Base-by-base conservation (phyloP, 306 rosid genomes). In the Gillenia trifoliata region DNA sequence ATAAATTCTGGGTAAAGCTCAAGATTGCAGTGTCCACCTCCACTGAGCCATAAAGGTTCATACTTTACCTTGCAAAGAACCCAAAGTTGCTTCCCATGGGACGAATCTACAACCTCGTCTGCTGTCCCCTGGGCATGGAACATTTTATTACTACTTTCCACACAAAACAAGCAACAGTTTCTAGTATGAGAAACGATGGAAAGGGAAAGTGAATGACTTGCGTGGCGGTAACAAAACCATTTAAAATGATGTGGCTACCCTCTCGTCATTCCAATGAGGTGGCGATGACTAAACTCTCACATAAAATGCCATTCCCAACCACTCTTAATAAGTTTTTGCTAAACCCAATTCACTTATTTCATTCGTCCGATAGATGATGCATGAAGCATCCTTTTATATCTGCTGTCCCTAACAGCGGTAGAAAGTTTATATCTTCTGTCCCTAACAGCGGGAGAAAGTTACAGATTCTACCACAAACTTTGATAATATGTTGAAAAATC, bases 61-160 rank as follows among this genome's bases (percentile, higher is more conserved):
- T 85, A 89, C 79, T 91, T 93, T 77, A 83, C 91, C 81, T 89
- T 89, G 83, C 92, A 83, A 78, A 91, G 96, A 67, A 88, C 98
- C 97, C 91, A 93, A 17, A 93, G 91, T 62, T 89, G 93, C 85
- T 89, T 93, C 70, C 98, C 97, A 70, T 91, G 98, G 81, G 93
- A 88, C 19, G 85, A 90, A 74, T 93, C 93, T 34, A 93, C 98
- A 50, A 93, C 98, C 79, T 93, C 97, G 83, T 93, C 98, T 67
- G 98, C 73, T 25, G 98, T 91, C 41, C 98, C 97, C 98, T 93
- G 89, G 15, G 25, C 71, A 81, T 65, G 45, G 47, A 41, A 83
- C 45, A 60, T 10, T 63, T 62, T 11, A 26, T 77, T 47, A 68
- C 29, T 17, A 6, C 22, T 41, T n/a, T 55, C 66, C 55, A 41